phyloP scores from a whole-genome alignment of 306 rosid genomes.

The Acacia acuminata region DNA sequence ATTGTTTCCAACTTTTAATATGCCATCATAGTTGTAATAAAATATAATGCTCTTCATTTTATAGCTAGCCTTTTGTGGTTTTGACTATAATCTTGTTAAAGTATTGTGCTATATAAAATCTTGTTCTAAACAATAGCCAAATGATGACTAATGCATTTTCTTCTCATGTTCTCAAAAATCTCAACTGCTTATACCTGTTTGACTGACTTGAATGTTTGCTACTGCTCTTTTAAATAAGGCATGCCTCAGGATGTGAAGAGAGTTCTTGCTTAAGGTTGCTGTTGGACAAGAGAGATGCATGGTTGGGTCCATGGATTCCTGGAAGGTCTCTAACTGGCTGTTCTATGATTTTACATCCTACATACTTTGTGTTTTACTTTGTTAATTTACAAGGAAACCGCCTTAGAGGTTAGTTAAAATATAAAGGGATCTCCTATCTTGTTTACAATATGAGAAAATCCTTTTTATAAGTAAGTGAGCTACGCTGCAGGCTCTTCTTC shows the following conservation, averaged over 20 bases:
- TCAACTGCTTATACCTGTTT: constrained; percentile 26
- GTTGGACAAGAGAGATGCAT: constrained; percentile 95
- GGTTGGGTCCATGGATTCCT: constrained; percentile 99
- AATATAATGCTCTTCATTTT: no score
- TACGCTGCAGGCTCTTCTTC: background rate
- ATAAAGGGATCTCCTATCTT: constrained; percentile 14
- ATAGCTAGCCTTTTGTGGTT: no score
- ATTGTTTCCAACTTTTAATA: no score
- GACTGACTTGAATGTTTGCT: constrained; percentile 39
- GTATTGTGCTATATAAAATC: constrained; percentile 16
- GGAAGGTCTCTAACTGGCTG: constrained; percentile 69
- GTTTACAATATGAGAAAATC: constrained; percentile 22
- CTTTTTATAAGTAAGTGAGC: constrained; percentile 1
- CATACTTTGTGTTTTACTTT: constrained; percentile 9
- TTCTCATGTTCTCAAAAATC: constrained; percentile 16
- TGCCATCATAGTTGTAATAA: background rate
- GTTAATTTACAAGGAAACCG: constrained; percentile 15
- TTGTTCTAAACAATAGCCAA: constrained; percentile 1
- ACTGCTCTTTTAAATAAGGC: constrained; percentile 52
- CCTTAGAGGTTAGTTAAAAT: constrained; percentile 26
- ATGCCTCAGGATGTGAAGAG: constrained; percentile 85
- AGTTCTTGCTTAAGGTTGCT: constrained; percentile 94
- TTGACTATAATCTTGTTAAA: background rate
- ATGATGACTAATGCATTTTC: constrained; percentile 2
- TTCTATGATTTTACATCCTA: constrained; percentile 23